phyloP scores from a whole-genome alignment of 2,329 filamentous ascomycete genomes.

The Fusarium subtropicale region DNA sequence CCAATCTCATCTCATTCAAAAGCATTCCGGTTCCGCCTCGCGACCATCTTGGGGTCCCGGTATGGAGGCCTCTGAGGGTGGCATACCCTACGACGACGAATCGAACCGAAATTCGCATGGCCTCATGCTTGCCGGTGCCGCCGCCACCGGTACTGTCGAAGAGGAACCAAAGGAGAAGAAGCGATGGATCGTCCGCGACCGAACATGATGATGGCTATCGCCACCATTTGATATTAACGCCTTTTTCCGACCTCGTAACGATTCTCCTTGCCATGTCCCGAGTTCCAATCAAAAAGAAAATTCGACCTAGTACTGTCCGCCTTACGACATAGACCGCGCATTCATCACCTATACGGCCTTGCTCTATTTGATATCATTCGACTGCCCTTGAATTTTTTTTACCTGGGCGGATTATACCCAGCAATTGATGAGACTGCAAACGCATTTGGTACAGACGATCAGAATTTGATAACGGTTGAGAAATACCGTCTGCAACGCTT shows the following conservation, averaged over 20 bases:
- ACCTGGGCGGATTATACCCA: constrained; percentile 7
- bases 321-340: constrained; percentile 39
- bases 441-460: not conserved
- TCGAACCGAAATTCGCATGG: constrained; percentile 45
- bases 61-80: constrained; percentile 41
- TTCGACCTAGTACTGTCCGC: constrained; percentile 14
- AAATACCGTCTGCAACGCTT: not conserved
- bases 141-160: constrained; percentile 22
- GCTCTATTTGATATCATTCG: constrained; percentile 27
- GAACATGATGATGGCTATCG: constrained; percentile 52
- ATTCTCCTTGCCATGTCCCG: constrained; percentile 23
- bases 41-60: constrained; percentile 54
- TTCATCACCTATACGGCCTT: constrained; percentile 41
- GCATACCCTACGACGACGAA: constrained; percentile 48
- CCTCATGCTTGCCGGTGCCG: constrained; percentile 40
- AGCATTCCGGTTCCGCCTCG: constrained; percentile 54
- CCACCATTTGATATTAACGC: not conserved
- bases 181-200: constrained; percentile 59
- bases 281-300: constrained; percentile 16
- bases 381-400: constrained; percentile 21
- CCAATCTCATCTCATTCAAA: constrained; percentile 53
- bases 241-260: constrained; percentile 22
- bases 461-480: not conserved
- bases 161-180: constrained; percentile 57
- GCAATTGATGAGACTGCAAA: not conserved